Evolutionary conservation across 768 basidiomycete genomes (phyloP).

Genomic region (Serpula lacrymans): DNA sequence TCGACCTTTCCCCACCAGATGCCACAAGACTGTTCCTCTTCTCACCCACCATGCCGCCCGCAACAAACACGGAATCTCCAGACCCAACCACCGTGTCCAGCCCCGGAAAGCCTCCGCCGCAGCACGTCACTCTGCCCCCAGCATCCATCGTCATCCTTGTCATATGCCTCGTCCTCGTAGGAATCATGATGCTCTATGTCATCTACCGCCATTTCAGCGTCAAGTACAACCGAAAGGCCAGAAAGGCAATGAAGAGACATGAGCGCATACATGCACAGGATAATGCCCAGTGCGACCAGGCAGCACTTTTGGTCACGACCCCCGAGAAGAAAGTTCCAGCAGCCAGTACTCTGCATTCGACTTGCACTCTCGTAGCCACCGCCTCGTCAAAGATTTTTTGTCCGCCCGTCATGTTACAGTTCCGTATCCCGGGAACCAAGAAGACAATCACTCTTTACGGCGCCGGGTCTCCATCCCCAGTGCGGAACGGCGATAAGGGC

Average conservation of each 20-base stretch:
- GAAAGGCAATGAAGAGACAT: no score
- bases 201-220: conserved; percentile 15
- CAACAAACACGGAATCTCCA: neutral
- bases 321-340: neutral
- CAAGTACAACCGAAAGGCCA: neutral
- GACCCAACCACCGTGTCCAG: neutral
- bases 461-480: no score
- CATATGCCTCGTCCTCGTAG: conserved; percentile 16
- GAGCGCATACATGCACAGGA: no score
- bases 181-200: conserved; percentile 14
- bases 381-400: conserved; percentile 19
- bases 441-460: conserved; percentile 21
- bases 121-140: conserved; percentile 10
- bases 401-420: conserved; percentile 19
- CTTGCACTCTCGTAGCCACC: conserved; percentile 21
- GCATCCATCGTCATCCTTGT: conserved; percentile 18
- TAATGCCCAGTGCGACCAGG: no score
- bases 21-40: neutral
- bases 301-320: neutral
- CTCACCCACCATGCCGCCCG: neutral
- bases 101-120: no score
- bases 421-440: conserved; percentile 14
- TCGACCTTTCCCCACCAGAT: no score
- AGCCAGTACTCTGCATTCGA: conserved; percentile 14
- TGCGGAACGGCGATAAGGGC: no score